Evolutionary conservation across 495 filamentous ascomycete species (phyloP).

Genomic region (Tirmania nivea): DNA sequence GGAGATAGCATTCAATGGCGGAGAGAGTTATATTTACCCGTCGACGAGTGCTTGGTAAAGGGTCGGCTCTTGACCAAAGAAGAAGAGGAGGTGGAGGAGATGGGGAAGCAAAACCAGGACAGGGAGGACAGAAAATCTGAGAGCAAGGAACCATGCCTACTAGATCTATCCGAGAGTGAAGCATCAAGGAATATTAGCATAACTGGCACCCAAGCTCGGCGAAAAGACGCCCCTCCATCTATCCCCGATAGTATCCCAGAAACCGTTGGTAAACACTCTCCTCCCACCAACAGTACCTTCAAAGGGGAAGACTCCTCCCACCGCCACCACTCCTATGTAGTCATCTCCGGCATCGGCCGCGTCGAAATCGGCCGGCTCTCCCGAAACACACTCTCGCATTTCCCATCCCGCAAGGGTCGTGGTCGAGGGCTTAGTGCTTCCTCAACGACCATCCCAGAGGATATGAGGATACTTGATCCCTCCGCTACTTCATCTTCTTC

Average conservation of each 20-base stretch:
- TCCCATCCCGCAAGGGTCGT: slow-evolving; percentile 77
- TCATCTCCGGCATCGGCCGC: slow-evolving; percentile 29
- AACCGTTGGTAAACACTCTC: no score
- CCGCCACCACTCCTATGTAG: slow-evolving; percentile 9
- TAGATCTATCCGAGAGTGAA: slow-evolving; percentile 1
- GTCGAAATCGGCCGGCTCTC: slow-evolving; percentile 77
- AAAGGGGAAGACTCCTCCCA: slow-evolving; percentile 4
- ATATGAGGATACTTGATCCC: slow-evolving; percentile 21
- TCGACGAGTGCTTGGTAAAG: slow-evolving; percentile 72
- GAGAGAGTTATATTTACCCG: slow-evolving; percentile 61
- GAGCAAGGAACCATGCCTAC: slow-evolving; percentile 8
- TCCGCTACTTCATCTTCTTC: slow-evolving; percentile 1
- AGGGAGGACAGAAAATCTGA: slow-evolving; percentile 29
- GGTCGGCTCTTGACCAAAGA: slow-evolving; percentile 36
- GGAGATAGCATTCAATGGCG: slow-evolving; percentile 71
- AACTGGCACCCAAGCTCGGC: slow-evolving; percentile 12
- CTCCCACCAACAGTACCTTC: no score
- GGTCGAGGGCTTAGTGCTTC: slow-evolving; percentile 34
- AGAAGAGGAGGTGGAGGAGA: slow-evolving; percentile 5
- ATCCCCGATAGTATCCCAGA: no score
- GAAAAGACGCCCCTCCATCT: no score
- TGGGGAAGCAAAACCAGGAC: slow-evolving; percentile 15
- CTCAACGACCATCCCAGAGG: slow-evolving; percentile 20
- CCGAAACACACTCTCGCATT: slow-evolving; percentile 65
- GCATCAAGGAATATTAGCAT: slow-evolving; percentile 5